Conservation (phyloP, 495 filamentous ascomycete species). For the Xylaria cubensis region DNA sequence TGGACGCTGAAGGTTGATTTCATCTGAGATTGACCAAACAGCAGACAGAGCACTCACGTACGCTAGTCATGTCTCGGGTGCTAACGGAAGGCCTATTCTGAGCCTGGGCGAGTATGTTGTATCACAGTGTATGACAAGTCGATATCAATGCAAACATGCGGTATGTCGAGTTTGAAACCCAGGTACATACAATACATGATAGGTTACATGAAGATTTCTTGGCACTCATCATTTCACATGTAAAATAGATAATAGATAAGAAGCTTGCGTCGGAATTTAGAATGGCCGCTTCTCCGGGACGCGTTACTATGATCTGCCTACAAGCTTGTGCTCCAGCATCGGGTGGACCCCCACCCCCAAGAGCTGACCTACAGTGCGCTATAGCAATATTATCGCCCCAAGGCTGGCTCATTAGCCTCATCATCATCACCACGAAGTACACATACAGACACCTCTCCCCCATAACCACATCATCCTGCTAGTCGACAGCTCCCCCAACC, state of each 20-base stretch:
- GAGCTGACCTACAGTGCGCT: background rate
- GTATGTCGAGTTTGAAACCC: background rate
- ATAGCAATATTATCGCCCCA: conserved; percentile 2
- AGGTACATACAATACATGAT: background rate
- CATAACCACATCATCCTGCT: background rate
- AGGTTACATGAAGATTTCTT: background rate
- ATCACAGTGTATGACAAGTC: background rate
- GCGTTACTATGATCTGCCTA: conserved; percentile 25
- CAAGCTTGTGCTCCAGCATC: conserved; percentile 6
- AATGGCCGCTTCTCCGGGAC: conserved; percentile 26
- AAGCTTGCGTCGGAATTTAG: conserved; percentile 18
- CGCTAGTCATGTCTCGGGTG: conserved; percentile 9
- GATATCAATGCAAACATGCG: background rate
- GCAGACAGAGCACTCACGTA: background rate
- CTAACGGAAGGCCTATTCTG: background rate
- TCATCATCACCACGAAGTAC: conserved; percentile 10
- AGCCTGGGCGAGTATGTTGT: background rate
- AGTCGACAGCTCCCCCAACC: background rate
- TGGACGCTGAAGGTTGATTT: background rate
- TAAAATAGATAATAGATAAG: background rate
- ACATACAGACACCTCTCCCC: background rate
- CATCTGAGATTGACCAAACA: background rate
- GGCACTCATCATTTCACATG: conserved; percentile 3
- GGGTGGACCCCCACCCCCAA: background rate
- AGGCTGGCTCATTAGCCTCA: conserved; percentile 29